Base-by-base conservation (phyloP, 1,284 basidiomycete species). In the Puccinia triticina region DNA sequence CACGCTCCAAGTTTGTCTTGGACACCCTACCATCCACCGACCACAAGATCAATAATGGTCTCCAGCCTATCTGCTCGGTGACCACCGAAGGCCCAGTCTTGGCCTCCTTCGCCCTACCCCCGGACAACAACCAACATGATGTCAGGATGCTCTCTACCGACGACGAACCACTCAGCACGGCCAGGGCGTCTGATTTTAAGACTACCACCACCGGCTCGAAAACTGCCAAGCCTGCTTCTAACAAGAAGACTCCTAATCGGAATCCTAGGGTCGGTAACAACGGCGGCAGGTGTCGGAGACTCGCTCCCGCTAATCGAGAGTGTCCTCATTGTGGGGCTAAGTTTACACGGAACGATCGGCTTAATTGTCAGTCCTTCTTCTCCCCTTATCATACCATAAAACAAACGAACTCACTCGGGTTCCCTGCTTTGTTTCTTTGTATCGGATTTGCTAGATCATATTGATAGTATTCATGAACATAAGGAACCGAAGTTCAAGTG, bases 401-500 rank as follows among this genome's bases (percentile, higher is more conserved):
- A n/a, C n/a, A n/a, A n/a, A n/a, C n/a, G n/a, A n/a, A n/a, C n/a
- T n/a, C n/a, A n/a, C n/a, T n/a, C n/a, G n/a, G 29, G 10, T 7
- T 59, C 21, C 10, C 40, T 18, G 32, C 14, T 32, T 21, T 53
- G 48, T 26, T 74, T 53, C n/a, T n/a, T n/a, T n/a, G n/a, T n/a
- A n/a, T n/a, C n/a, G n/a, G n/a, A n/a, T n/a, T n/a, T n/a, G n/a
- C n/a, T 57, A 75, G 73, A 75, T 75, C 73, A 75, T 59, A 75
- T 75, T n/a, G 73, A 75, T 59, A 75, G 73, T 59, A 75, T 75
- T 26, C 73, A 75, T 57, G 73, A 75, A 26, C 55, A 57, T 32
- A 75, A 75, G 40, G 73, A 75, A 29, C 73, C 73, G 4, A 75
- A 75, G n/a, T 75, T 75, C 55, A 75, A 75, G 53, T 75, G 73